Evolutionary conservation across 306 rosid genomes (phyloP), one percentile per base, ranked within the genome.

Genomic region (Lathyrus sativus): DNA sequence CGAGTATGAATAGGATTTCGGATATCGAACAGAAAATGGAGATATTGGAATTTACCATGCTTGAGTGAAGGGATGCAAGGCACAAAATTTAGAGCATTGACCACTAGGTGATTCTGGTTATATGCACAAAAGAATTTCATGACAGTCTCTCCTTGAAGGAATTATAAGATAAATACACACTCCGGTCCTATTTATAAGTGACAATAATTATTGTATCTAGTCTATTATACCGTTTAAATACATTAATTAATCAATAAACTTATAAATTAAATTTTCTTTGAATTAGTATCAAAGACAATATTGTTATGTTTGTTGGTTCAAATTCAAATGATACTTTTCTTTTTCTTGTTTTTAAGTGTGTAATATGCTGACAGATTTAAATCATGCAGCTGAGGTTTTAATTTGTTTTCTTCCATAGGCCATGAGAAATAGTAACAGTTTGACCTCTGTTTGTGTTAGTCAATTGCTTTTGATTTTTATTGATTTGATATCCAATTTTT

Each of bases 361-460:
- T 79, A 63, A 51, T 18, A 61, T 44, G 57, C 28, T 53, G 63
- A 42, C 7, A 55, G 63, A 53, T 39, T 53, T 12, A 29, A 58
- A 54, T 66, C 49, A 43, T 33, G 70, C 60, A 35, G 70, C 71
- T 61, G 75, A 66, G 54, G 15, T 26, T 44, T 24, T 64, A 10
- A 6, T 10, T 41, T 74, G 67, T 58, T 11, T 44, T 29, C 45
- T 53, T 73, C 46, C 14, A 3, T 67, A 54, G 53, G 67, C 44
- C 38, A 60, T 68, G 64, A 55, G 39, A 55, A 45, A 37, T 55
- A 56, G 68, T 37, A 57, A 15, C 68, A 44, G 2, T 24, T 35
- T 37, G 57, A 37, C 2, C 29, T 65, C 3, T 53, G n/a, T 60
- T 24, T 51, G 59, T 55, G 60, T 26, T 64, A 24, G 56, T 37